Percentiles rank a stretch among this genome's conserved stretches.
These are phyloP conservation scores for Exserohilum rostratum DNA, from an alignment of 2,329 filamentous ascomycete genomes.

Conservation along the genomic window DNA sequence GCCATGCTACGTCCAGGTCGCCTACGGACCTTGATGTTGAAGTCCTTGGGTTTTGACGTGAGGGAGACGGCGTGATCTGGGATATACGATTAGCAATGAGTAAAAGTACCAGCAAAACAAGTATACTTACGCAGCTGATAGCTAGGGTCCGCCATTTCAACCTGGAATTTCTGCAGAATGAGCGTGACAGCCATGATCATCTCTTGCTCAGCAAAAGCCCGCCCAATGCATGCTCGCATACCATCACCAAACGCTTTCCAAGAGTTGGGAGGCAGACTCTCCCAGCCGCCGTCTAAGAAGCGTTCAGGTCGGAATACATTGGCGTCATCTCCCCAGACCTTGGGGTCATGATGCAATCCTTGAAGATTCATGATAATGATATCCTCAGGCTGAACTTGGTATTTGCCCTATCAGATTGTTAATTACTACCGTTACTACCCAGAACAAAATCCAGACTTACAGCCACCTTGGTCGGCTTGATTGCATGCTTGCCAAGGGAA, in stretches of 20 bases:
- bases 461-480: slow-evolving; percentile 9
- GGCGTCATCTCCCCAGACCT: slow-evolving; percentile 12
- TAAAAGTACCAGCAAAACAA: background rate
- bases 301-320: slow-evolving; percentile 13
- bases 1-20: slow-evolving; percentile 13
- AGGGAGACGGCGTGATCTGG: slow-evolving; percentile 8
- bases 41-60: slow-evolving; percentile 11
- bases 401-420: slow-evolving; percentile 1
- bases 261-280: slow-evolving; percentile 10
- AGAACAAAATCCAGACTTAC: background rate
- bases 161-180: slow-evolving; percentile 73
- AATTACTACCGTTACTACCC: background rate
- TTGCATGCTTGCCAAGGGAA: slow-evolving; percentile 4
- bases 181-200: slow-evolving; percentile 30
- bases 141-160: slow-evolving; percentile 65
- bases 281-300: slow-evolving; percentile 11
- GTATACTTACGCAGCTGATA: slow-evolving; percentile 56
- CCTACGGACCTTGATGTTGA: slow-evolving; percentile 11
- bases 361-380: slow-evolving; percentile 8
- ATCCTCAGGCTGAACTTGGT: slow-evolving; percentile 9
- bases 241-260: slow-evolving; percentile 73
- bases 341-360: slow-evolving; percentile 9
- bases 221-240: slow-evolving; percentile 71
- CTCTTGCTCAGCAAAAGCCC: slow-evolving; percentile 78
- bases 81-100: background rate